Base-by-base conservation (phyloP, 202 grass and related monocot species). In the Saccharum hybrid region DNA sequence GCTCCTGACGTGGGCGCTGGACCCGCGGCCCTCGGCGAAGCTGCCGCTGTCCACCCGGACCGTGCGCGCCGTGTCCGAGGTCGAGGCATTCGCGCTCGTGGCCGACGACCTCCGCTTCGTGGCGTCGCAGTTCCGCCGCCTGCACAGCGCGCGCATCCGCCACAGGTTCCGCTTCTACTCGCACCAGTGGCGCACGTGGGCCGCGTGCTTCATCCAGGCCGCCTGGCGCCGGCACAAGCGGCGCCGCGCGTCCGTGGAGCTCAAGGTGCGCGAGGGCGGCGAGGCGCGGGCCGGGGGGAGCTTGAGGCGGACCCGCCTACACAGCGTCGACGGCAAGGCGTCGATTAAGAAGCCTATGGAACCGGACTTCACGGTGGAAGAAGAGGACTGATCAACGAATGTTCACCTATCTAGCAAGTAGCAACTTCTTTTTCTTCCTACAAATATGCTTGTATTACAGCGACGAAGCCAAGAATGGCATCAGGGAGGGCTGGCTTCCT, bases 111-210 rank as follows among this genome's bases (percentile, higher is more conserved):
- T 98, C 57, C 82, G 88, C 39, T 91, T 93, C 84, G 96, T 98
- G 8, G 90, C 96, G 39, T 81, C 87, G 66, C 96, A 86, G 85
- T 98, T 98, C 86, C 60, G 93, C 57, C 80, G 91, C 18, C 61
- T 98, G 31, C 96, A 98, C 85, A 98, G 96, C 89, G 90, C 85
- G 78, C 78, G 90, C 38, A 71, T 98, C 21, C 49, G 88, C 0
- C 96, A 98, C 85, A 93, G 92, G 85, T 93, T 98, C 83, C 68
- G 96, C 62, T 98, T 93, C 84, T 95, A 94, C 83, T 98, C 96
- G 21, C 87, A 95, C 80, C 96, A 98, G 80, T 98, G 96, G 96
- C 80, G 93, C n/a, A 92, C 89, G 4, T 98, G 96, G 96, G 96
- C 93, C 2, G 91, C 91, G 1, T 98, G 96, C 90, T 98, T 96